Evolutionary conservation across 2,329 filamentous ascomycete genomes (phyloP).

Genomic region (Ceratocystis diversiconidia): DNA sequence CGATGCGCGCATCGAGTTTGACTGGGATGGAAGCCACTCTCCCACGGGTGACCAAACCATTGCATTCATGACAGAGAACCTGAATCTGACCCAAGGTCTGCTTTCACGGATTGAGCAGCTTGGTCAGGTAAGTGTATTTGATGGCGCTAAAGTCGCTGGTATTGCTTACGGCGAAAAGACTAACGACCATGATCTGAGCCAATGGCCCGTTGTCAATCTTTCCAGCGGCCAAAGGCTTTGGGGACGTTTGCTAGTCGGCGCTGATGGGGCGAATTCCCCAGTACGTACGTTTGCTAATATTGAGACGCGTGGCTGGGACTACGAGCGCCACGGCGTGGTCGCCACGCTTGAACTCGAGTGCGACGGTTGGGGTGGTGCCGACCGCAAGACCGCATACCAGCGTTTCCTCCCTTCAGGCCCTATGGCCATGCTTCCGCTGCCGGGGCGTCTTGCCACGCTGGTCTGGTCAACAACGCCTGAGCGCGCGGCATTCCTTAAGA

Average conservation of each 20-base stretch:
- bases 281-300: constrained; percentile 84
- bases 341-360: constrained; percentile 67
- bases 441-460: constrained; percentile 66
- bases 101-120: constrained; percentile 57
- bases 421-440: constrained; percentile 79
- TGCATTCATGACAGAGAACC: constrained; percentile 93
- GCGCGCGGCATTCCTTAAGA: constrained; percentile 66
- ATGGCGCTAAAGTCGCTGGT: constrained; percentile 61
- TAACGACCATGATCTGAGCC: constrained; percentile 58
- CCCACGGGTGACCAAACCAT: constrained; percentile 41
- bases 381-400: constrained; percentile 72
- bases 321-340: constrained; percentile 77
- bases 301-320: constrained; percentile 80
- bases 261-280: constrained; percentile 88
- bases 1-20: constrained; percentile 77
- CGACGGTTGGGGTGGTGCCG: constrained; percentile 38
- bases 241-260: constrained; percentile 76
- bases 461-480: constrained; percentile 89
- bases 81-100: constrained; percentile 71
- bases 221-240: constrained; percentile 53
- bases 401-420: constrained; percentile 87
- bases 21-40: constrained; percentile 37
- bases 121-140: constrained; percentile 55
- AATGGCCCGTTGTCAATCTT: constrained; percentile 76
- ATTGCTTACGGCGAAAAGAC: constrained; percentile 61